Percentiles rank a stretch among this genome's conserved stretches.
phyloP scores from a whole-genome alignment of 192 early-diverging fungal species.

The Umbelopsis vinacea region DNA sequence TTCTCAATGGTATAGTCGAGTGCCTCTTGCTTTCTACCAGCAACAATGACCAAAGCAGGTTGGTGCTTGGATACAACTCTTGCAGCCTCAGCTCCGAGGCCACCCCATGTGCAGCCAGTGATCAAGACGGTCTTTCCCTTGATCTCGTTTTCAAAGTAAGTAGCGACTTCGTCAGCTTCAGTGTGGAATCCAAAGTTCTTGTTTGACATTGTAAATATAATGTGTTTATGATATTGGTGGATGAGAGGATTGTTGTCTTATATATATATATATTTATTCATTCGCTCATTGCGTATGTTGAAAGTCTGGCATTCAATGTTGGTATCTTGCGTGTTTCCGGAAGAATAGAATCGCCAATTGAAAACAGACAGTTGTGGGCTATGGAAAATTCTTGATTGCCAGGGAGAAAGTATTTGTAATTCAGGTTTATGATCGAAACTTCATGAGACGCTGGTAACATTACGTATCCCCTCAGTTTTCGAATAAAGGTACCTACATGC shows the following conservation, averaged over 20 bases:
- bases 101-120: slow-evolving; percentile 14
- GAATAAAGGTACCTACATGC: no score
- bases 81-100: slow-evolving; percentile 14
- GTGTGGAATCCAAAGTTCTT: not conserved
- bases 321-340: no score
- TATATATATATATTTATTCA: not conserved
- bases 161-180: not conserved
- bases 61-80: not conserved
- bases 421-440: no score
- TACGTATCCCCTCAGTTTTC: no score
- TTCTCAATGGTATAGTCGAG: slow-evolving; percentile 20
- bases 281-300: no score
- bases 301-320: no score
- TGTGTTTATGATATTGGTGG: not conserved
- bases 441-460: no score
- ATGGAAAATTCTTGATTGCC: no score
- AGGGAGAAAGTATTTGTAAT: no score
- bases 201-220: not conserved
- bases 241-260: no score
- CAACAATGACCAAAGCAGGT: slow-evolving; percentile 20
- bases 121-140: slow-evolving; percentile 7
- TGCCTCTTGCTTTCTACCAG: slow-evolving; percentile 27
- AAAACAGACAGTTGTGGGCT: no score
- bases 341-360: no score
- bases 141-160: not conserved